Evolutionary conservation across 441 rosid species (phyloP), one percentile per base, ranked within the genome.

Genomic region (Erodium texanum): DNA sequence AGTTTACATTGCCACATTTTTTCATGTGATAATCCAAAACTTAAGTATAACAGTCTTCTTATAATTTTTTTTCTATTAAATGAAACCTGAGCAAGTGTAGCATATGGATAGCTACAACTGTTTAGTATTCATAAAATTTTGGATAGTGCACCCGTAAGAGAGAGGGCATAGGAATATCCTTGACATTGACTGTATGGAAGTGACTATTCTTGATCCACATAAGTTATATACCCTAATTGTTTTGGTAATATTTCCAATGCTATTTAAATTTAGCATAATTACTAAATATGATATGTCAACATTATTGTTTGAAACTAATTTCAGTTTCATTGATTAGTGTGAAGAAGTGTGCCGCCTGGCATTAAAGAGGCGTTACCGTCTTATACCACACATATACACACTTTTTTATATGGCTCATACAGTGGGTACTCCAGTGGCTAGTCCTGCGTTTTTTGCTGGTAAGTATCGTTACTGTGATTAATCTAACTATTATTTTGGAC

Each of bases 321-420:
- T 52, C 9, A 11, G 59, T 75, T 76, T 27, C 71, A 27, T 67
- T 73, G 58, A 64, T 62, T 79, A 94, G 98, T 92, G 97, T 71
- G 98, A 94, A 77, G 96, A 92, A 79, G 97, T 94, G 52, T 92
- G 98, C 23, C 91, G 97, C 73, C 82, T 87, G 12, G 98, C 99
- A 69, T 68, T 94, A 81, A 88, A 77, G 85, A 88, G 97, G 83
- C 97, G 97, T 66, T 94, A 94, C 80, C 87, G 86, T 74, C 82
- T 94, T 64, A 70, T 94, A 72, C 97, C 94, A 61, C 94, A 87
- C 80, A 79, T 92, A 70, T 92, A 92, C 76, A 94, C 99, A 43
- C 78, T 94, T 45, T 88, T 92, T 77, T 94, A 92, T 84, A 50
- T 79, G 77, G 89, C 98, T n/a, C 98, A 94, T 82, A 89, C 81